Evolutionary conservation across 768 basidiomycete species (phyloP).

Genomic region (Tulasnella sp.): DNA sequence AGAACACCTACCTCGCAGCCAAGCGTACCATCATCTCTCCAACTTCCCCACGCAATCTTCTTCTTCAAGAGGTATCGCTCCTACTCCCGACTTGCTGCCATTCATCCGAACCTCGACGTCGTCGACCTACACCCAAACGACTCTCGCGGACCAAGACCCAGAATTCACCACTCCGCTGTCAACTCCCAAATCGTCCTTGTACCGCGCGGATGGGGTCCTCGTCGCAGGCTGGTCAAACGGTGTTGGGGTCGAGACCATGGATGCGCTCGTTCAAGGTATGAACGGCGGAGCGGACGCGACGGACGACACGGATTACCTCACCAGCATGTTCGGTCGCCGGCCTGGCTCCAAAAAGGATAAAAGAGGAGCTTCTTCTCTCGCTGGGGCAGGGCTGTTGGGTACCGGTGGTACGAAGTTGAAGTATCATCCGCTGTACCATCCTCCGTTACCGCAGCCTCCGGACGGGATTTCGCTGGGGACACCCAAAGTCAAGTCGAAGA

Average conservation of each 20-base stretch:
- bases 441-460: constrained; percentile 75
- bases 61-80: not conserved
- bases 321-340: constrained; percentile 10
- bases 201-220: constrained; percentile 35
- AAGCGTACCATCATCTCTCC: not conserved
- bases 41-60: not conserved
- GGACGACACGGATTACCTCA: constrained; percentile 11
- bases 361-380: constrained; percentile 31
- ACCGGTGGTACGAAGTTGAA: constrained; percentile 37
- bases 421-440: constrained; percentile 71
- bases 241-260: constrained; percentile 63
- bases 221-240: constrained; percentile 72
- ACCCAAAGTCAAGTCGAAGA: not conserved
- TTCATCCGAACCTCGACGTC: constrained; percentile 17
- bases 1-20: not conserved
- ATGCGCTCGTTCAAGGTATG: constrained; percentile 85
- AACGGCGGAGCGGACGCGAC: constrained; percentile 40
- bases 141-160: constrained; percentile 12
- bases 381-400: constrained; percentile 33
- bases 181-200: constrained; percentile 8
- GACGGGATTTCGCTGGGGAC: constrained; percentile 8
- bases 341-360: constrained; percentile 40
- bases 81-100: not conserved
- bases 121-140: constrained; percentile 20
- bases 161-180: constrained; percentile 17